A percentile compares a stretch with the other conserved stretches of the same genome.
phyloP scores from a whole-genome alignment of 441 rosid genomes.

The Corymbia citriodora region DNA sequence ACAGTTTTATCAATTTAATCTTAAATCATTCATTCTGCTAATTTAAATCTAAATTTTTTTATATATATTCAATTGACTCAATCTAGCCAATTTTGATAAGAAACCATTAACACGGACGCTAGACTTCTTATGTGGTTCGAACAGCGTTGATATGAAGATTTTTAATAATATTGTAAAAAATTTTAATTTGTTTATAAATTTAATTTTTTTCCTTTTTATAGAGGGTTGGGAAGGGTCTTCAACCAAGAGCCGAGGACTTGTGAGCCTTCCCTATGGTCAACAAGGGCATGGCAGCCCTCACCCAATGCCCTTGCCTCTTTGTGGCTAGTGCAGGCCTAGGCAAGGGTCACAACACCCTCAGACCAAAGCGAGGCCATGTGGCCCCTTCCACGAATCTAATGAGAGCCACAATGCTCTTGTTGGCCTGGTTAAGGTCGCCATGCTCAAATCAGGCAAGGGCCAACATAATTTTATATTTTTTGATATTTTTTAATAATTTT shows the following conservation, averaged over 20 bases:
- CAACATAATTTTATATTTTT: no score
- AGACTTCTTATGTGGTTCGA: rapidly evolving
- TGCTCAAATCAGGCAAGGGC: background rate
- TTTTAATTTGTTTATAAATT: no score
- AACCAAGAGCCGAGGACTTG: background rate
- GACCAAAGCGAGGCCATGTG: background rate
- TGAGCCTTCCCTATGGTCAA: background rate
- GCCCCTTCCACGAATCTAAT: background rate
- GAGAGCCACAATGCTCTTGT: background rate
- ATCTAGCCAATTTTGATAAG: no score
- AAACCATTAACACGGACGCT: no score
- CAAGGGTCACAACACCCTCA: background rate
- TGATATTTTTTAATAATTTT: no score
- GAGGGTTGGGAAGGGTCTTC: rapidly evolving
- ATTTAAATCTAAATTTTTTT: no score
- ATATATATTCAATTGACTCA: no score
- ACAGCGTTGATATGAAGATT: rapidly evolving
- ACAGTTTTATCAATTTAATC: background rate
- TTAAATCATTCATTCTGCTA: no score
- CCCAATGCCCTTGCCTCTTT: background rate
- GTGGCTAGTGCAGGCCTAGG: background rate
- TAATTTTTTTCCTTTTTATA: no score
- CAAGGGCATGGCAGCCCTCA: background rate
- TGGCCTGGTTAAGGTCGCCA: rapidly evolving
- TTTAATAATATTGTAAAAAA: no score